Percentiles rank a stretch among this genome's conserved stretches.
Evolutionary conservation across 208 protist genomes (phyloP).

Genomic region (Crithidia brevicula): DNA sequence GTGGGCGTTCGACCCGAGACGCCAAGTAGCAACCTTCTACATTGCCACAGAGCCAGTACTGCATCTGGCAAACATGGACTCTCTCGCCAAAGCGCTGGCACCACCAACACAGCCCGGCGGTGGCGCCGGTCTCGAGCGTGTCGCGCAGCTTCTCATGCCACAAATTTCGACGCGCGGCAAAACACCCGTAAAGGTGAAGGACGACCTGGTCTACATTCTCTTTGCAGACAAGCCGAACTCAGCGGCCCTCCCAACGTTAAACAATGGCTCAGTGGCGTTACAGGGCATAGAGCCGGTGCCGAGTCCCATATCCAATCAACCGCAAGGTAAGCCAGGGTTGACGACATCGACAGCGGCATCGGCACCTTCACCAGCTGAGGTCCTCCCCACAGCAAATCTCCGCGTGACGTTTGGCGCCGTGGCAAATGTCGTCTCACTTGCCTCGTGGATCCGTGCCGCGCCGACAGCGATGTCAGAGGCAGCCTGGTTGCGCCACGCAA

Average conservation of each 20-base stretch:
- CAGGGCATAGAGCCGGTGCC: neutral
- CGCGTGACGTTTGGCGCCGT: neutral
- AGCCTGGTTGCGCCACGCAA: conserved; percentile 17
- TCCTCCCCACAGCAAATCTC: neutral
- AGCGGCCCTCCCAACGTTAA: neutral
- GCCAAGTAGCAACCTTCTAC: conserved; percentile 34
- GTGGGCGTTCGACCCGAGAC: conserved; percentile 39
- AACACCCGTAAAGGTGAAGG: conserved; percentile 11
- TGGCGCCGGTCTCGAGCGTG: conserved; percentile 28
- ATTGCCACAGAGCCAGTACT: conserved; percentile 49
- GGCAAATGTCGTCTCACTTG: conserved; percentile 1
- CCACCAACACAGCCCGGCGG: conserved; percentile 2
- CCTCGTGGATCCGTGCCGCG: neutral
- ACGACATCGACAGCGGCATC: neutral
- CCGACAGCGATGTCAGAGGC: neutral
- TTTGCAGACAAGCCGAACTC: neutral
- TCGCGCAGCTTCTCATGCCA: conserved; percentile 47
- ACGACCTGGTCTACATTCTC: neutral
- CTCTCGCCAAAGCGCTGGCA: conserved; percentile 34
- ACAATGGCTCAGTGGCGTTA: neutral
- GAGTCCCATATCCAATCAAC: neutral
- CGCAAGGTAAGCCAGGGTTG: neutral
- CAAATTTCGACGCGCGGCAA: conserved; percentile 31
- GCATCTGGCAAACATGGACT: conserved; percentile 20
- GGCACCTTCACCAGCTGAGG: neutral